Evolutionary conservation across 192 early-diverging fungal genomes (phyloP).

Genomic region (Podila minutissima): DNA sequence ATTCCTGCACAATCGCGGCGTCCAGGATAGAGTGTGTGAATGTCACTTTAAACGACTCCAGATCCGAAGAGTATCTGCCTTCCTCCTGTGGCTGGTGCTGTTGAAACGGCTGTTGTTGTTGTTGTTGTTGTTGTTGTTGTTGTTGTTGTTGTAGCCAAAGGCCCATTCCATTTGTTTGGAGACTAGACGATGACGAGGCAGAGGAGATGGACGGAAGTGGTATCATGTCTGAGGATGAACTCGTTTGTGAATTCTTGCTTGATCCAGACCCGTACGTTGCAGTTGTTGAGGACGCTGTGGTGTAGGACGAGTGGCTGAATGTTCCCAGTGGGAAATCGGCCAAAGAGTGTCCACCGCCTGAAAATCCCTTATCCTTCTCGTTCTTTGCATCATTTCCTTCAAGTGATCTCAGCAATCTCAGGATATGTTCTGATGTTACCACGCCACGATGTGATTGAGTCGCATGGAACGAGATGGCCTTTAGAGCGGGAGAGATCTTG

Average conservation of each 20-base stretch:
- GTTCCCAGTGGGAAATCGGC: conserved; percentile 32
- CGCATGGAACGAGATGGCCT: conserved; percentile 21
- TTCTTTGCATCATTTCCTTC: conserved; percentile 7
- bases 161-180: not conserved
- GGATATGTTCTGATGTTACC: conserved; percentile 15
- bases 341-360: not conserved
- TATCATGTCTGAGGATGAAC: not conserved
- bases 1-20: conserved; percentile 18
- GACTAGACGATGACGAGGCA: not conserved
- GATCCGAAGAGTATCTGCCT: conserved; percentile 11
- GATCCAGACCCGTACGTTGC: conserved; percentile 14
- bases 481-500: conserved; percentile 26
- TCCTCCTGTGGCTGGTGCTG: not conserved
- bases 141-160: not conserved
- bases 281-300: conserved; percentile 11
- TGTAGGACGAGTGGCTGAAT: conserved; percentile 9
- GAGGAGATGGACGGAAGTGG: conserved; percentile 6
- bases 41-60: conserved; percentile 32
- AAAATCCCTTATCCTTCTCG: not conserved
- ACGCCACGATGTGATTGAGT: conserved; percentile 27
- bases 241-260: conserved; percentile 5
- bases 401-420: conserved; percentile 10
- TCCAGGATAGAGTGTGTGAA: conserved; percentile 42
- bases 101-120: not conserved
- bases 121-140: too few species aligned